These are phyloP conservation scores for Globisporangium canariense DNA, from an alignment of 352 stramenopile genomes.

Conservation along the genomic window DNA sequence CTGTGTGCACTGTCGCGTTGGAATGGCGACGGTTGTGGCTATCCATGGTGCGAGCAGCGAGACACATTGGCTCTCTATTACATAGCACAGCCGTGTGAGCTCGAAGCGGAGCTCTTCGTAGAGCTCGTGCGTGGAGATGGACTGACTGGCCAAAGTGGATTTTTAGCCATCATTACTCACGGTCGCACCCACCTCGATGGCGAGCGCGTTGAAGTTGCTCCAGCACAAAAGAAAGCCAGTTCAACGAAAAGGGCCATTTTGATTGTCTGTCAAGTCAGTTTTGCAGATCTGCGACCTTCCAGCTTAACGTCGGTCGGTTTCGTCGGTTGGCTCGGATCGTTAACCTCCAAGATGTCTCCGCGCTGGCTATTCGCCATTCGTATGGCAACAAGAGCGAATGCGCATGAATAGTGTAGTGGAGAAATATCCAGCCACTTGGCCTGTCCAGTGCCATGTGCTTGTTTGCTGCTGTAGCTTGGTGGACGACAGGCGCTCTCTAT, in stretches of 20 bases:
- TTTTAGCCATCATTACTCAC: slow-evolving; percentile 9
- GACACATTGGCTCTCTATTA: not conserved
- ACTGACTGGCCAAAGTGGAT: slow-evolving; percentile 2
- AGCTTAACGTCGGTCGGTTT: not conserved
- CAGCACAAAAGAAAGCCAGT: slow-evolving; percentile 7
- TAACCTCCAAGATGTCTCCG: not conserved
- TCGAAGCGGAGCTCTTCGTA: not conserved
- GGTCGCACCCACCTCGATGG: not conserved
- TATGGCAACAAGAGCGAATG: too few species aligned
- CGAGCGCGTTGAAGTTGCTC: slow-evolving; percentile 1
- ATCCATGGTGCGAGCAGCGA: not conserved
- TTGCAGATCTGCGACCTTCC: not conserved
- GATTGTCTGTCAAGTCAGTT: not conserved
- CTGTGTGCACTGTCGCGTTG: not conserved
- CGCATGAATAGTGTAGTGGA: too few species aligned
- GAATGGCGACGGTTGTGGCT: not conserved
- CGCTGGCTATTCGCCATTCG: too few species aligned
- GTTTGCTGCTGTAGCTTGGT: too few species aligned
- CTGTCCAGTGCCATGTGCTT: too few species aligned
- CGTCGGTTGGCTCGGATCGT: too few species aligned
- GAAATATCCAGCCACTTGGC: too few species aligned
- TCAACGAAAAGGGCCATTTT: not conserved
- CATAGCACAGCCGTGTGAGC: not conserved
- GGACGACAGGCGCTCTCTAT: too few species aligned
- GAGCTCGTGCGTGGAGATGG: not conserved